Percentiles rank a stretch among this genome's conserved stretches.
Evolutionary conservation across 208 protist genomes (phyloP).

Genomic region (Vickermania spadyakhi): DNA sequence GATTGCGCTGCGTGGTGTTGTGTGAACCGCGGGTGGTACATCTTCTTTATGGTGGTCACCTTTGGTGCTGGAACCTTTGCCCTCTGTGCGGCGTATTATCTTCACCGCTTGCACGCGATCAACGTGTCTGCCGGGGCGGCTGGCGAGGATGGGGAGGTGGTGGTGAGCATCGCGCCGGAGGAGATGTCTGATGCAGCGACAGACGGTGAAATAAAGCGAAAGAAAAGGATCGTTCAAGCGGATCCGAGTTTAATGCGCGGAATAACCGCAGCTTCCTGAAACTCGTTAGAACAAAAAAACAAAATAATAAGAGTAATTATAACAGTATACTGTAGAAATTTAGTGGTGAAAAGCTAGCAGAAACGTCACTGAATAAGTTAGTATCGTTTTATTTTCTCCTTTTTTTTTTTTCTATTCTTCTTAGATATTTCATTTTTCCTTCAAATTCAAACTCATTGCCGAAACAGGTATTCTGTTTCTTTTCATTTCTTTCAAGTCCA

Average conservation of each 20-base stretch:
- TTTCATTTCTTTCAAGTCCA: no score
- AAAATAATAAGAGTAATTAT: no score
- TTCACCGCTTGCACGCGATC: slow-evolving; percentile 60
- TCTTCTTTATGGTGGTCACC: slow-evolving; percentile 75
- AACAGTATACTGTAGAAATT: no score
- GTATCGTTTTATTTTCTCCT: background rate
- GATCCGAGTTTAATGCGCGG: slow-evolving; percentile 56
- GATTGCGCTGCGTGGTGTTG: slow-evolving; percentile 80
- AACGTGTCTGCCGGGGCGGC: slow-evolving; percentile 65
- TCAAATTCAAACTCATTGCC: no score
- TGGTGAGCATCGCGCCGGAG: slow-evolving; percentile 20
- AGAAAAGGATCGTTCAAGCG: slow-evolving; percentile 43
- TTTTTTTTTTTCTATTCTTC: background rate
- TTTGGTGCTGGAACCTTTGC: slow-evolving; percentile 60
- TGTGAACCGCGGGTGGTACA: slow-evolving; percentile 38
- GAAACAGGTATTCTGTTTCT: no score
- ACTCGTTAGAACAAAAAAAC: no score
- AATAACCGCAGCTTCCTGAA: no score
- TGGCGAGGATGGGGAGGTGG: slow-evolving; percentile 29
- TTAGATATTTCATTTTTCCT: no score
- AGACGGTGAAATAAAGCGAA: slow-evolving; percentile 9
- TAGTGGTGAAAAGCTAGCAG: no score
- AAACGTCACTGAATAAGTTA: background rate
- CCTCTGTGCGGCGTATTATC: slow-evolving; percentile 54
- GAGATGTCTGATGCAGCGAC: slow-evolving; percentile 14